Base-by-base conservation (phyloP, 1,284 basidiomycete species). In the Mycena sp. region DNA sequence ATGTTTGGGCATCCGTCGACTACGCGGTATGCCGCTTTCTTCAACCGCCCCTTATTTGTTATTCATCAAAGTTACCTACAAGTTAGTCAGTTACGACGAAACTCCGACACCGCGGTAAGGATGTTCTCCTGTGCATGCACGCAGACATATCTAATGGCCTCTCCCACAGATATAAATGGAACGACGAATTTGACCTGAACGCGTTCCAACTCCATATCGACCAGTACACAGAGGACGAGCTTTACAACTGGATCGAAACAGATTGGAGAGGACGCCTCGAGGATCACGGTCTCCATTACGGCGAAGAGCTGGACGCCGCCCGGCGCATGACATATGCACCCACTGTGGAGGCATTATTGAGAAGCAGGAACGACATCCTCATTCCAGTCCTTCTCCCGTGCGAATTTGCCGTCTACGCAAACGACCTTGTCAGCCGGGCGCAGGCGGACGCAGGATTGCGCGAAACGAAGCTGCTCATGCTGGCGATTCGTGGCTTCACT, bases 161-260 rank as follows among this genome's bases (percentile, higher is more conserved):
- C 28, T 28, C 5, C 7, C 19, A 14, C 58, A 69, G 68, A 19
- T 67, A 69, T 32, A 67, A 59, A 38, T 70, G 69, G 69, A 65
- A 68, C 37, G 53, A 54, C 6, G 26, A 40, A 3, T 68, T 68
- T 61, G 41, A 52, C 12, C 17, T 68, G 9, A 17, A 10, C 10
- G 21, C 37, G 4, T 64, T 70, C 30, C 35, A 54, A 45, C 2
- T 48, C 2, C 10, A 52, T 4, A 63, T 68, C 16, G 53, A 60
- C 19, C 1, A n/a, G 6, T 62, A 61, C 26, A 70, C 67, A 45
- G 2, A 14, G 2, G n/a, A 19, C 17, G 64, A 67, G 32, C 37
- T 32, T 2, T 17, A 4, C 1, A n/a, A 35, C 9, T 65, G 61
- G 61, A 4, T 57, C 19, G 12, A 35, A 5, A 40, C 37, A 1